Evolutionary conservation across 169 alveolate genomes (phyloP), one percentile per base, ranked within the genome.

Genomic region (Plasmodium coatneyi): DNA sequence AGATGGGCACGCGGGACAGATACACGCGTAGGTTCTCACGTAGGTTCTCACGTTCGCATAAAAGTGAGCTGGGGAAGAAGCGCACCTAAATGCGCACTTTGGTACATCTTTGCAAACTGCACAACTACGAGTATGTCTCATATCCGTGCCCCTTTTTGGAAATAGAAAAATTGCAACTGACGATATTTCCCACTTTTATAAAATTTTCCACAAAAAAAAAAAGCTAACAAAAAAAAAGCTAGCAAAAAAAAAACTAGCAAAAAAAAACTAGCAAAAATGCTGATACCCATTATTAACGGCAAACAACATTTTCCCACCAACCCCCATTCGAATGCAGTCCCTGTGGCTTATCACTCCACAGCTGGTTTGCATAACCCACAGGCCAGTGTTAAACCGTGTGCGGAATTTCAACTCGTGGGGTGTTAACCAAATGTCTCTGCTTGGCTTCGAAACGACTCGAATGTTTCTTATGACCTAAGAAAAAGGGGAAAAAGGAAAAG

Each of bases 341-440:
- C 98, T 93, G 74, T 97, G 98, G 25, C 97, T 92, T 32, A 96
- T 92, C 34, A 97, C 97, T 19, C 98, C 98, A 49, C 96, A 95
- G 19, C 98, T 82, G 1, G 98, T 97, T 83, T 97, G 98, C 96
- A 97, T 90, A 16, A 97, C 94, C 98, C 98, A 97, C 25, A 97
- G 93, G 12, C 98, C 98, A 3, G 98, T 96, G 80, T 97, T 97
- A 92, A 97, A 97, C 3, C 97, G 96, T n/a, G 99, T 97, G 19
- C 98, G 97, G 56, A 95, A 93, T 83, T 97, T 97, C 46, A 97
- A 94, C 83, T 97, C 99, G 83, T 96, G 97, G 6, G 99, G 98
- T 34, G 98, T 96, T 83, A 97, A 95, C 99, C 99, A 97, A 25
- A 97, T 97, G 90, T 97, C 99, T 22, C 99, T 94, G 81, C 98